These are phyloP conservation scores for Taphrina betulina DNA, from an alignment of 1,139 yeast genomes.

Conservation along the genomic window DNA sequence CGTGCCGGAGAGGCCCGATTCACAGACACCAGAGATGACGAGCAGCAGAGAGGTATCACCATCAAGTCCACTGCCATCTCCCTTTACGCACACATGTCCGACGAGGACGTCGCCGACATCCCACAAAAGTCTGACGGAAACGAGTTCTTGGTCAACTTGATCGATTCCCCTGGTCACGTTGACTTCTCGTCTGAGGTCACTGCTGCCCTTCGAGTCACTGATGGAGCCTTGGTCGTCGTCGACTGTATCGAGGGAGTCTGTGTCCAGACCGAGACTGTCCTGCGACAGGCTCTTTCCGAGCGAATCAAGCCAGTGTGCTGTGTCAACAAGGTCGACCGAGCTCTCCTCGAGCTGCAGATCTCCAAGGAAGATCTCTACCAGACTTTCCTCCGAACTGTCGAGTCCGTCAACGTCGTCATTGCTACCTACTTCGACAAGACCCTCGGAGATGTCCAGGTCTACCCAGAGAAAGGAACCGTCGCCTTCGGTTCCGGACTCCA, in stretches of 20 bases:
- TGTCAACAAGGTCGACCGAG: conserved; percentile 99
- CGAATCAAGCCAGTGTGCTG: conserved; percentile 98
- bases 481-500: conserved; percentile 99
- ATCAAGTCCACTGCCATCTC: conserved; percentile 99
- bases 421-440: conserved; percentile 89
- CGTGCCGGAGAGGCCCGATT: conserved; percentile 99
- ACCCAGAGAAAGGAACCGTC: conserved; percentile 99
- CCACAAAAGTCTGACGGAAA: conserved; percentile 91
- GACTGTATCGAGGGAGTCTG: conserved; percentile 99
- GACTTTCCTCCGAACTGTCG: conserved; percentile 97
- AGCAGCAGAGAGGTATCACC: conserved; percentile 99
- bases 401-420: conserved; percentile 97
- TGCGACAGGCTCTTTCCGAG: conserved; percentile 99
- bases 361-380: conserved; percentile 98
- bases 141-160: conserved; percentile 95
- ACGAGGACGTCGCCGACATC: conserved; percentile 92
- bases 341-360: conserved; percentile 97
- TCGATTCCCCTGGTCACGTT: conserved; percentile 99
- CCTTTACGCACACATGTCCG: conserved; percentile 83
- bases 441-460: conserved; percentile 95
- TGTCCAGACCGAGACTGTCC: conserved; percentile 99
- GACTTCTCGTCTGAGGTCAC: conserved; percentile 99
- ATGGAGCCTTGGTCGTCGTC: conserved; percentile 99
- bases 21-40: conserved; percentile 99
- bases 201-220: conserved; percentile 99